A percentile compares a stretch with the other conserved stretches of the same genome.
Evolutionary conservation across 768 basidiomycete genomes (phyloP).

Genomic region (Gloeopeniophorella convolvens): DNA sequence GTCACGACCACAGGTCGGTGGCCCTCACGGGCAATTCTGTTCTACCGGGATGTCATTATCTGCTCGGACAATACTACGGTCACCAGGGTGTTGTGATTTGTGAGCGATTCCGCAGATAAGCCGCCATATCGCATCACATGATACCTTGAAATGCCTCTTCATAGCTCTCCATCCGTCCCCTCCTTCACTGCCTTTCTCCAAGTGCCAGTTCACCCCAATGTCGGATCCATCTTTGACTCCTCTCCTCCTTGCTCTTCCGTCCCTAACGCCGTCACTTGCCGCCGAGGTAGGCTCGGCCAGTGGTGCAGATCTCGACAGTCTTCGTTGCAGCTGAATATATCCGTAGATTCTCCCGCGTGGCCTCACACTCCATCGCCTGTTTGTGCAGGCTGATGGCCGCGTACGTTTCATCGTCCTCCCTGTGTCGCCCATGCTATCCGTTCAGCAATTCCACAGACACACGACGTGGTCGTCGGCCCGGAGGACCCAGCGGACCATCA

Average conservation of each 20-base stretch:
- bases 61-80: no score
- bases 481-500: constrained; percentile 54
- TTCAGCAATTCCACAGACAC: constrained; percentile 41
- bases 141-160: no score
- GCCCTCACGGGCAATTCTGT: no score
- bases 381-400: constrained; percentile 58
- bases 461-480: constrained; percentile 73
- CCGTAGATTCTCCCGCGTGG: constrained; percentile 58
- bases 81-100: no score
- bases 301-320: constrained; percentile 7
- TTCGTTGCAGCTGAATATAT: constrained; percentile 9
- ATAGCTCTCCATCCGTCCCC: neutral
- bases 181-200: neutral
- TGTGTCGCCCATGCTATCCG: neutral
- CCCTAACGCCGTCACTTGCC: constrained; percentile 50
- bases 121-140: no score
- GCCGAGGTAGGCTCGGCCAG: constrained; percentile 44
- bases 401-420: constrained; percentile 30
- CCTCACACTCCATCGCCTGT: constrained; percentile 60
- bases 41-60: no score
- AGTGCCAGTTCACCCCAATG: constrained; percentile 1
- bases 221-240: constrained; percentile 36
- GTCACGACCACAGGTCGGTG: no score
- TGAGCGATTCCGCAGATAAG: no score
- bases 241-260: constrained; percentile 46